phyloP scores from a whole-genome alignment of 2,329 filamentous ascomycete species.

The Dactylellina drechsleri region DNA sequence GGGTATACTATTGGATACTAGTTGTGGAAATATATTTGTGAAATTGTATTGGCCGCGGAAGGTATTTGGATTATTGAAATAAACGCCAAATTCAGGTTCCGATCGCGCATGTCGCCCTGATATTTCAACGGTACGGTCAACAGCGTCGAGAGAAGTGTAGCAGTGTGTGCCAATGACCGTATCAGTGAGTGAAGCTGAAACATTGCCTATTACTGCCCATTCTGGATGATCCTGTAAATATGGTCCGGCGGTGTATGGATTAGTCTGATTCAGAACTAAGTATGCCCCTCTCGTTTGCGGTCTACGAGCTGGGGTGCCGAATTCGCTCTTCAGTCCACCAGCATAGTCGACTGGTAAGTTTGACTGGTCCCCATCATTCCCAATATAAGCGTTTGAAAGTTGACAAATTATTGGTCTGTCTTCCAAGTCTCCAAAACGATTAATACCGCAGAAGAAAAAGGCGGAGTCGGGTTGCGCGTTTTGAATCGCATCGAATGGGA shows the following conservation, averaged over 20 bases:
- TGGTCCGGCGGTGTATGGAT: background rate
- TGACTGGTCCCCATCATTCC: too few relatives aligned
- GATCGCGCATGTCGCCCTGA: background rate
- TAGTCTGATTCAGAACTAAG: conserved; percentile 10
- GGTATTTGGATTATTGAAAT: too few relatives aligned
- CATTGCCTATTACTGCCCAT: background rate
- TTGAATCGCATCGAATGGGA: too few relatives aligned
- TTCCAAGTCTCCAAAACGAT: too few relatives aligned
- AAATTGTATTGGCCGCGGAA: too few relatives aligned
- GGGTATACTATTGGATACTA: background rate
- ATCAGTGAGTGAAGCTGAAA: background rate
- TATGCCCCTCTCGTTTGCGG: conserved; percentile 11
- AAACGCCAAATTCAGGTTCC: background rate
- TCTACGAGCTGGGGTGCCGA: conserved; percentile 1
- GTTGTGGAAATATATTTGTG: conserved; percentile 1
- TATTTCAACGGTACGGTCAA: conserved; percentile 24
- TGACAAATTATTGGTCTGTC: too few relatives aligned
- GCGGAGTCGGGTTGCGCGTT: too few relatives aligned
- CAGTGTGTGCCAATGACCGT: conserved; percentile 16
- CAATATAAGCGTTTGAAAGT: too few relatives aligned
- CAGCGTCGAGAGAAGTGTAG: conserved; percentile 21
- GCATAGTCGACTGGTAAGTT: background rate
- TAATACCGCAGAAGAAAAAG: too few relatives aligned
- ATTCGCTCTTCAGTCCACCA: conserved; percentile 25
- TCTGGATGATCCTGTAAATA: conserved; percentile 1